Evolutionary conservation across 139 green algal species (phyloP).

Genomic region (Chloropicon primus): DNA sequence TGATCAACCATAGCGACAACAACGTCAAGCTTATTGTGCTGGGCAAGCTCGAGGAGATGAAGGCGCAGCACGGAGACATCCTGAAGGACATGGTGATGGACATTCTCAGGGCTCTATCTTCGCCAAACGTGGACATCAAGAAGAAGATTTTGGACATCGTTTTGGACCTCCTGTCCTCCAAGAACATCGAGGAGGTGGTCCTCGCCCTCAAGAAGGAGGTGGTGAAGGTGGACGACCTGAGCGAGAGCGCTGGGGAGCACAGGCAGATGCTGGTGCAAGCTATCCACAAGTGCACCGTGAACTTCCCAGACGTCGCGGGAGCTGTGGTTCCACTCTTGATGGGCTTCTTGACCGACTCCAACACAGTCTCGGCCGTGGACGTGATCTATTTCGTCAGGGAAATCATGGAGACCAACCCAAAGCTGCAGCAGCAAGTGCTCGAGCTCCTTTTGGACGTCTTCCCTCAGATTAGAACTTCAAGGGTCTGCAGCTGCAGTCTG

Average conservation of each 20-base stretch:
- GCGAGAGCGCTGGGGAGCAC: slow-evolving; percentile 77
- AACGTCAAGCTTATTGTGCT: slow-evolving; percentile 99
- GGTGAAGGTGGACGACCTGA: slow-evolving; percentile 69
- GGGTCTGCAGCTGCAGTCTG: slow-evolving; percentile 70
- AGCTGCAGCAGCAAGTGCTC: slow-evolving; percentile 68
- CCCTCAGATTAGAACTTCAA: slow-evolving; percentile 55
- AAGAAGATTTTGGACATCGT: slow-evolving; percentile 88
- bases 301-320: slow-evolving; percentile 84
- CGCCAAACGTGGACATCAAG: slow-evolving; percentile 86
- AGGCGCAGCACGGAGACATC: slow-evolving; percentile 37
- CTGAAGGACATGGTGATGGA: slow-evolving; percentile 95
- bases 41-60: slow-evolving; percentile 56
- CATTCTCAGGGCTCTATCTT: slow-evolving; percentile 75
- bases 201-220: slow-evolving; percentile 94
- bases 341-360: slow-evolving; percentile 90
- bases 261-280: slow-evolving; percentile 82
- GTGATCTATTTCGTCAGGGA: slow-evolving; percentile 84
- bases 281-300: slow-evolving; percentile 85
- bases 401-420: slow-evolving; percentile 86
- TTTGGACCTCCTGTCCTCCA: slow-evolving; percentile 77
- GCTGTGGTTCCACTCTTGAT: slow-evolving; percentile 90
- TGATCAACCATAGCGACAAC: slow-evolving; percentile 93
- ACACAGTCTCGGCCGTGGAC: slow-evolving; percentile 70
- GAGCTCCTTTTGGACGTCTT: slow-evolving; percentile 80
- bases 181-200: slow-evolving; percentile 82